Evolutionary conservation across 108 stramenopile species (phyloP).

Genomic region (Pseudonitzschia pungens): DNA sequence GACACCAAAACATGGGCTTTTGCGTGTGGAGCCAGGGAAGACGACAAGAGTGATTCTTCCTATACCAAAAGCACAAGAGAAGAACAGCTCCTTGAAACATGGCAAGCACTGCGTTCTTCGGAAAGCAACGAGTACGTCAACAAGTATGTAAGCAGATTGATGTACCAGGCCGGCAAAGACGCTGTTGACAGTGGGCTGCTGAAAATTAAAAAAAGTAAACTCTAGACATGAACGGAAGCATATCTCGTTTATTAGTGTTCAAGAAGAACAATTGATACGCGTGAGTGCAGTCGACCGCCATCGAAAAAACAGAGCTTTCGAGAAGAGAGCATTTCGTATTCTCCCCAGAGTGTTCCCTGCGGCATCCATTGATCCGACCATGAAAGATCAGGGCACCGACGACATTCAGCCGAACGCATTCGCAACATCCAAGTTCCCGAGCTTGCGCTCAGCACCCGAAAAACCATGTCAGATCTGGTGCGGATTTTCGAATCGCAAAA

Average conservation of each 20-base stretch:
- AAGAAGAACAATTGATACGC: too few species aligned
- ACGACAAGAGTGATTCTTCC: slow-evolving; percentile 16
- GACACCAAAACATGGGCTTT: slow-evolving; percentile 9
- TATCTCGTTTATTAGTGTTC: too few species aligned
- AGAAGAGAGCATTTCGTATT: too few species aligned
- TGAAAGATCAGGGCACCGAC: too few species aligned
- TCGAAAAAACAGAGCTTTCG: too few species aligned
- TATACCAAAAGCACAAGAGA: slow-evolving; percentile 27
- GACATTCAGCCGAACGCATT: too few species aligned
- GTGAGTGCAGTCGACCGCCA: too few species aligned
- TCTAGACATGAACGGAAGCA: too few species aligned
- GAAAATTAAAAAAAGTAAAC: neutral
- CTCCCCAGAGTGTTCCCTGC: too few species aligned
- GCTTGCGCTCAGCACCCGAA: too few species aligned
- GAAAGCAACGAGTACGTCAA: slow-evolving; percentile 1
- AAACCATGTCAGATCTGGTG: slow-evolving; percentile 9
- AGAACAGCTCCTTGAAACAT: slow-evolving; percentile 12
- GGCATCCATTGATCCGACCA: too few species aligned
- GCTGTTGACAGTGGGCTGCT: neutral
- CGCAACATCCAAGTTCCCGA: too few species aligned
- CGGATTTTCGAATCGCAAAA: slow-evolving; percentile 33
- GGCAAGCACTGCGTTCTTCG: slow-evolving; percentile 1
- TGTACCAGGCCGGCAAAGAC: slow-evolving; percentile 8
- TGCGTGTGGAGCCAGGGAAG: slow-evolving; percentile 22
- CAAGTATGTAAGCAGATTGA: slow-evolving; percentile 12